A percentile compares a stretch with the other conserved stretches of the same genome.
phyloP scores from a whole-genome alignment of 148 eudicot genomes.

The Camellia japonica region DNA sequence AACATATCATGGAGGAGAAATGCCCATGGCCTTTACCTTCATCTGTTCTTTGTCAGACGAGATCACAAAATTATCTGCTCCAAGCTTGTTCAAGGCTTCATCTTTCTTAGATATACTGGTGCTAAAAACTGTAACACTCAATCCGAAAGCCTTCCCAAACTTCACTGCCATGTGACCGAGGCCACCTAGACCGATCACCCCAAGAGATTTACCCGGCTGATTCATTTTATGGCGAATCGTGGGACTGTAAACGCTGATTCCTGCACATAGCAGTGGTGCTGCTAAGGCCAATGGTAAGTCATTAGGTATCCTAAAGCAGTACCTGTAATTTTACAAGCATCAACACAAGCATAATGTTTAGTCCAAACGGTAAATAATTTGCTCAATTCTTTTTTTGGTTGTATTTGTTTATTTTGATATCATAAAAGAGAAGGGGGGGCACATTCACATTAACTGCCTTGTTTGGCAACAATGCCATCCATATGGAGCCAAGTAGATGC shows the following conservation, averaged over 20 bases:
- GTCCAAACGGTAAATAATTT: too few species aligned
- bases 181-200: slow-evolving; percentile 83
- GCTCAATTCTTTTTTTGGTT: too few species aligned
- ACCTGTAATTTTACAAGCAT: slow-evolving; percentile 34
- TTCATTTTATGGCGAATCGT: slow-evolving; percentile 76
- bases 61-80: slow-evolving; percentile 68
- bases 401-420: too few species aligned
- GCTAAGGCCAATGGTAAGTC: slow-evolving; percentile 58
- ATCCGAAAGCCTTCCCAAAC: slow-evolving; percentile 86
- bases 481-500: too few species aligned
- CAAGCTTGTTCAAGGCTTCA: slow-evolving; percentile 54
- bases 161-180: slow-evolving; percentile 84
- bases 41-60: slow-evolving; percentile 61
- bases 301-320: slow-evolving; percentile 65
- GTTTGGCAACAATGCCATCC: too few species aligned
- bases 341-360: too few species aligned
- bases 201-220: slow-evolving; percentile 75
- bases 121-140: slow-evolving; percentile 78
- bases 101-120: slow-evolving; percentile 67
- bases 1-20: too few species aligned
- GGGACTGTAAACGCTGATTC: slow-evolving; percentile 76
- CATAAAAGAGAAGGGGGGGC: too few species aligned
- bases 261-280: slow-evolving; percentile 82
- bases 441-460: too few species aligned
- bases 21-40: slow-evolving; percentile 34